These are phyloP conservation scores for Candida alai DNA, from an alignment of 805 yeast species.

Conservation along the genomic window DNA sequence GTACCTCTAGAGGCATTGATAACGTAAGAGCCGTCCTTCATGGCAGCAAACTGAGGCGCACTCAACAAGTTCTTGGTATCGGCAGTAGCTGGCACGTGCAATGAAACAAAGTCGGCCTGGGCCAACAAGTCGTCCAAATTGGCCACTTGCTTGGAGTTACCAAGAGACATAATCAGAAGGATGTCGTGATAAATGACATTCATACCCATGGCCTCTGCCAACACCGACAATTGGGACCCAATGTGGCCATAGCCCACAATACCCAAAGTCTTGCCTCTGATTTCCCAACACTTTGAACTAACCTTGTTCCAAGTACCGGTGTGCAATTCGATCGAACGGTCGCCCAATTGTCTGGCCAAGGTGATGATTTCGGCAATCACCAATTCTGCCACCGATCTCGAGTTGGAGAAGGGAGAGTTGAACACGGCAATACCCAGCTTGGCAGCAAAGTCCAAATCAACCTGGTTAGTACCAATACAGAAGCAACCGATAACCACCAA, in stretches of 20 bases:
- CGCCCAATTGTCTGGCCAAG: constrained; percentile 94
- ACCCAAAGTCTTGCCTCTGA: constrained; percentile 96
- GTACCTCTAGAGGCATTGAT: constrained; percentile 98
- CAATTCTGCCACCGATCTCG: constrained; percentile 96
- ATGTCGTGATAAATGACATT: constrained; percentile 92
- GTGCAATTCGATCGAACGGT: constrained; percentile 93
- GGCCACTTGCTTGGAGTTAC: constrained; percentile 91
- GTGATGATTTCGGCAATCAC: constrained; percentile 93
- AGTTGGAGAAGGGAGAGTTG: constrained; percentile 97
- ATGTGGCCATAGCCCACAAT: constrained; percentile 98
- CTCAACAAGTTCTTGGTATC: constrained; percentile 91
- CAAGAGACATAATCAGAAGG: constrained; percentile 89
- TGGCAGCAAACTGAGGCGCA: constrained; percentile 86
- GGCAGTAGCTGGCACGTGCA: constrained; percentile 92
- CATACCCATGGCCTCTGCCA: constrained; percentile 98
- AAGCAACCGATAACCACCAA: constrained; percentile 92
- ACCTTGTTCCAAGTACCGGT: constrained; percentile 98
- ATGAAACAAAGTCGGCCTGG: constrained; percentile 81
- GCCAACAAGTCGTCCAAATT: constrained; percentile 78
- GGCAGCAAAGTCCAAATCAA: constrained; percentile 88
- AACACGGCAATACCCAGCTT: constrained; percentile 91
- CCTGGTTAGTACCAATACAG: constrained; percentile 99
- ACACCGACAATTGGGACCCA: constrained; percentile 93
- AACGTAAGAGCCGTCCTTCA: constrained; percentile 94
- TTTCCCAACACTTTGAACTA: constrained; percentile 94